Percentiles rank a stretch among this genome's conserved stretches.
Conservation (phyloP, 2,329 filamentous ascomycete genomes). For the Zasmidium cellare region DNA sequence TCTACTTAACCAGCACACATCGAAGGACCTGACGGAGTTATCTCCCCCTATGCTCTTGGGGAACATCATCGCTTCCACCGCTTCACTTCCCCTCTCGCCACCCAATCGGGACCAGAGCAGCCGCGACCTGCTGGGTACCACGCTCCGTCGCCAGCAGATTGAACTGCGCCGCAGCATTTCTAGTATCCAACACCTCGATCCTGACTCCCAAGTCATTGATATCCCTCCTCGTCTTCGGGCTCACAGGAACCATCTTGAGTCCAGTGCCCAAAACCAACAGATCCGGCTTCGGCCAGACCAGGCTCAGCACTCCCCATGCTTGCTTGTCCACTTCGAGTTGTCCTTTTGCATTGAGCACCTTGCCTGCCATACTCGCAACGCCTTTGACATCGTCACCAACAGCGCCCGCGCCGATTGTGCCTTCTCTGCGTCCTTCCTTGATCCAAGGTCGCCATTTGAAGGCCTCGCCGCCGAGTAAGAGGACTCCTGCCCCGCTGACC, state of each 20-base stretch:
- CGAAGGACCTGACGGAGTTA: too few species aligned
- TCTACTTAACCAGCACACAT: too few species aligned
- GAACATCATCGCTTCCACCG: too few species aligned
- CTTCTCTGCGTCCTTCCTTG: conserved; percentile 38
- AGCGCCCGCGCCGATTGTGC: conserved; percentile 38
- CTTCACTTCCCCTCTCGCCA: conserved; percentile 64
- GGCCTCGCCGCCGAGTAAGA: conserved; percentile 83
- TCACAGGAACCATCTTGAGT: conserved; percentile 70
- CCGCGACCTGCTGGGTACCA: conserved; percentile 80
- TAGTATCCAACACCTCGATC: conserved; percentile 85
- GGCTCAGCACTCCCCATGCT: conserved; percentile 71
- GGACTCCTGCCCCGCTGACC: conserved; percentile 67
- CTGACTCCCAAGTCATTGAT: conserved; percentile 79
- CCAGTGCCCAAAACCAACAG: conserved; percentile 88
- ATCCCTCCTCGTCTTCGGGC: conserved; percentile 68
- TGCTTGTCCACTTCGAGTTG: conserved; percentile 75
- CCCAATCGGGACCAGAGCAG: conserved; percentile 81
- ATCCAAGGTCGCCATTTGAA: conserved; percentile 88
- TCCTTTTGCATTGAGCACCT: conserved; percentile 71
- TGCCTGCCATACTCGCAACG: conserved; percentile 37
- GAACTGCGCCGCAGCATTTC: conserved; percentile 92
- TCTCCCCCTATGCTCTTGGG: too few species aligned
- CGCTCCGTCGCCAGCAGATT: conserved; percentile 94
- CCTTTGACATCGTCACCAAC: conserved; percentile 36
- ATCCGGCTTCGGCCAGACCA: conserved; percentile 92